Evolutionary conservation across 2,329 filamentous ascomycete species (phyloP), one percentile per base, ranked within the genome.

Genomic region (Fusarium sp.): DNA sequence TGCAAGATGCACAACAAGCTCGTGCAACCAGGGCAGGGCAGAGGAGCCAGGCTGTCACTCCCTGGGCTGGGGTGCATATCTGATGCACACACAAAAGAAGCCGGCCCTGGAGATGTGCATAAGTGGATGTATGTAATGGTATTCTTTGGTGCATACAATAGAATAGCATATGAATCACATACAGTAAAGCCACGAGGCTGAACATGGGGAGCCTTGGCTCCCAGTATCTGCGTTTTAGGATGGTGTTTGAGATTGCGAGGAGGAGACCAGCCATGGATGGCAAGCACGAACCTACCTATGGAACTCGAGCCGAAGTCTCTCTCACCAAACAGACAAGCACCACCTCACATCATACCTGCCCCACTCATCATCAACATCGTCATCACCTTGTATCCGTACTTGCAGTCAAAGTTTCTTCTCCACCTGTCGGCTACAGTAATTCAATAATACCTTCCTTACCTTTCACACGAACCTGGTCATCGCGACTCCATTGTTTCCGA

Each of bases 1-100:
- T 75, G 71, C 73, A 75, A 67, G 69, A 67, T 72, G 71, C 67
- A 75, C 72, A 71, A 74, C 69, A 70, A 75, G 73, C 61, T 65
- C 62, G 53, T 65, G 63, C 68, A 54, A 72, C 65, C 55, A 68
- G 68, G 59, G 62, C 32, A 52, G 49, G 49, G 24, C 64, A 73
- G 71, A 64, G 60, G 73, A 64, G 62, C 62, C 70, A 71, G 72
- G 65, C 59, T 64, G 65, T 29, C 62, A 49, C 46, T 67, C 65
- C 59, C 67, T 57, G 48, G 57, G 55, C 46, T 57, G 54, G 61
- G 62, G 66, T 73, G 62, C 71, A 70, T 70, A 67, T 59, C 52
- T 53, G 40, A 71, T 66, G 65, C 69, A 69, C 38, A 61, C 67
- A 71, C 65, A 70, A 68, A 54, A 59, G 46, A 57, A 54, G 57